Conservation (phyloP, 2,329 filamentous ascomycete genomes). For the Cladophialophora bantiana region DNA sequence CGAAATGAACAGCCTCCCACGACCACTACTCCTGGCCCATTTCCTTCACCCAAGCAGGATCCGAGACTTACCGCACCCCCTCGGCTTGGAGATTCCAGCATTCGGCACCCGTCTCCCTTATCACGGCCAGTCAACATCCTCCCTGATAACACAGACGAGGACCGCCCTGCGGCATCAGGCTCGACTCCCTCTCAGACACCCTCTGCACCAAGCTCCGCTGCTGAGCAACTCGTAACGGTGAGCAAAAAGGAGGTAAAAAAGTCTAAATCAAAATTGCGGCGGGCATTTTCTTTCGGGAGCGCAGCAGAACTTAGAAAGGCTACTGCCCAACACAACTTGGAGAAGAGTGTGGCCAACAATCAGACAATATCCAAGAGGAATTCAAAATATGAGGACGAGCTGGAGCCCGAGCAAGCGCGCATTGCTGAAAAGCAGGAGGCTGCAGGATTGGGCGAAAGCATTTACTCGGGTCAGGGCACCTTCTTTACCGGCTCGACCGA, state of each 20-base stretch:
- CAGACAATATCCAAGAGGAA: slow-evolving; percentile 62
- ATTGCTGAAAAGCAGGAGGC: slow-evolving; percentile 94
- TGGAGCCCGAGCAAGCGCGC: slow-evolving; percentile 86
- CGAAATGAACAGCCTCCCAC: slow-evolving; percentile 18
- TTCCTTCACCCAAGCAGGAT: slow-evolving; percentile 21
- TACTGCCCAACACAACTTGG: slow-evolving; percentile 66
- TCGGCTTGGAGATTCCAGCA: slow-evolving; percentile 31
- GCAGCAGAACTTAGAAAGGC: slow-evolving; percentile 86
- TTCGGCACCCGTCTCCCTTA: slow-evolving; percentile 69
- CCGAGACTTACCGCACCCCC: slow-evolving; percentile 21
- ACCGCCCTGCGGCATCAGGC: slow-evolving; percentile 33
- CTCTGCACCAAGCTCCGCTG: slow-evolving; percentile 68
- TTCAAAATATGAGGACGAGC: slow-evolving; percentile 68
- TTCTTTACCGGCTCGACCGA: slow-evolving; percentile 92
- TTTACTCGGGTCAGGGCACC: slow-evolving; percentile 85
- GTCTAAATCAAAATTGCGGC: slow-evolving; percentile 83
- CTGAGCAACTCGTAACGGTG: slow-evolving; percentile 84
- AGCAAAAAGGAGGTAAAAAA: slow-evolving; percentile 83
- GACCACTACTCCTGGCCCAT: slow-evolving; percentile 1
- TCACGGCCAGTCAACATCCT: slow-evolving; percentile 74
- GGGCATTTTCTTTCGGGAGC: slow-evolving; percentile 96
- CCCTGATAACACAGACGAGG: slow-evolving; percentile 52
- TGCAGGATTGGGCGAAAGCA: slow-evolving; percentile 87
- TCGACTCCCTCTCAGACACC: slow-evolving; percentile 29
- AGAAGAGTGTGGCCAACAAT: slow-evolving; percentile 53